Base-by-base conservation (phyloP, 2,329 filamentous ascomycete species). In the Raffaelea arxii region DNA sequence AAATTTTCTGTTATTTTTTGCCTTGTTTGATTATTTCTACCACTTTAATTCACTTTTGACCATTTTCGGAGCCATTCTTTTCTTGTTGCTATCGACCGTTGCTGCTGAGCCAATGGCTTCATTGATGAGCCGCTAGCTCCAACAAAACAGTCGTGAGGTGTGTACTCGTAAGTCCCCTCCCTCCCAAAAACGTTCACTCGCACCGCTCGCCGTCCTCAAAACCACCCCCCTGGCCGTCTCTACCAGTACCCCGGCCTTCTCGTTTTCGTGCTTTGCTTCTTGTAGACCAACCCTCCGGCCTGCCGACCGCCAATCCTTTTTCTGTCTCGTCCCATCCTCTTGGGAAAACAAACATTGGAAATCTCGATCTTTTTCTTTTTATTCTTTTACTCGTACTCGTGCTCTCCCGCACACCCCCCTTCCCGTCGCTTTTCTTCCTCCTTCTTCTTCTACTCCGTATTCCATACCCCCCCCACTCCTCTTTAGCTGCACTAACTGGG, bases 381-480 rank as follows among this genome's bases (percentile, higher is more conserved):
- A 11, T 7, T 27, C 23, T 25, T 27, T 9, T 24, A 10, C 6
- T 6, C 14, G 7, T 36, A n/a, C 6, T 18, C 19, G 7, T n/a
- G 6, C 16, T 16, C 16, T 36, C 14, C 5, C 19, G 16, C 32
- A 36, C 32, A 36, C 32, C 6, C 32, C 32, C 32, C 16, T n/a
- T 16, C 32, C 16, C 24, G 38, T 11, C 40, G 14, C n/a, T 30
- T n/a, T 7, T 25, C 10, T 5, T 25, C 35, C 32, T 44, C 4
- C 30, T 44, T 36, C 16, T 25, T 35, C 27, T 22, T 38, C 40
- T 38, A 7, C 30, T 27, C 25, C 38, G 24, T 10, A 42, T 50
- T 25, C 46, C 3, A 23, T 42, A 41, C 44, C 21, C 22, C 25
- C 25, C n/a, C 41, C 43, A 41, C 35, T 42, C 46, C 39, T 40